A percentile compares a stretch with the other conserved stretches of the same genome.
Evolutionary conservation across 495 filamentous ascomycete species (phyloP).

Genomic region (Friedmanniomyces endolithicus): DNA sequence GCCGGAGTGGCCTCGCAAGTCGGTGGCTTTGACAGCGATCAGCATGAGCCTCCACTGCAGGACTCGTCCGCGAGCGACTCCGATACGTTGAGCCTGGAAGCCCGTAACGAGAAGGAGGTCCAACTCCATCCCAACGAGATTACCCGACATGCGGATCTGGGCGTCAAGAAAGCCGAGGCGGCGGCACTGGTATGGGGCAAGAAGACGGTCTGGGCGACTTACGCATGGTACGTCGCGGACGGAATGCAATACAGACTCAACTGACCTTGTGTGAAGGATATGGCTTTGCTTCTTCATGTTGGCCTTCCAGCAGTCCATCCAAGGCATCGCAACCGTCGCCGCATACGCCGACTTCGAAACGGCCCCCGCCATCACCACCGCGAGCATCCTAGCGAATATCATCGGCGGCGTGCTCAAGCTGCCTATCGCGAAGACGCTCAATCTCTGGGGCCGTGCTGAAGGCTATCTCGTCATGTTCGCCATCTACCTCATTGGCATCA

Average conservation of each 20-base stretch:
- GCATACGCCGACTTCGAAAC: constrained; percentile 3
- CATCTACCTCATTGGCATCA: constrained; percentile 40
- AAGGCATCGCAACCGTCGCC: neutral
- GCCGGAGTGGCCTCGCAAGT: neutral
- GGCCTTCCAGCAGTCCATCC: constrained; percentile 7
- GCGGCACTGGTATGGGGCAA: constrained; percentile 5
- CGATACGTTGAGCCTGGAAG: constrained; percentile 1
- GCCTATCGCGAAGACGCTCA: constrained; percentile 53
- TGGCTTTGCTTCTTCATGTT: constrained; percentile 12
- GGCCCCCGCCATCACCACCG: constrained; percentile 1
- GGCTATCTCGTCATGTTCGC: constrained; percentile 46
- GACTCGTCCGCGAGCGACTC: neutral
- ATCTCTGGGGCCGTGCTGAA: constrained; percentile 54
- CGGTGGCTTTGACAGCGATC: neutral
- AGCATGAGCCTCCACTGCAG: neutral
- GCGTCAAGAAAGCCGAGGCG: constrained; percentile 7
- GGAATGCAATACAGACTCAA: neutral
- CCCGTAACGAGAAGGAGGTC: constrained; percentile 1
- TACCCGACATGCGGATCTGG: constrained; percentile 1
- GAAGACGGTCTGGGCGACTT: neutral
- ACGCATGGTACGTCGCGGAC: constrained; percentile 1
- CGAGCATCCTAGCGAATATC: constrained; percentile 3
- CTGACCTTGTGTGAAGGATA: neutral
- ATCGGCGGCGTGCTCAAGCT: constrained; percentile 38
- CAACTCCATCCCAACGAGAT: neutral